phyloP scores from a whole-genome alignment of 768 basidiomycete genomes.

The Ramaria rubella region DNA sequence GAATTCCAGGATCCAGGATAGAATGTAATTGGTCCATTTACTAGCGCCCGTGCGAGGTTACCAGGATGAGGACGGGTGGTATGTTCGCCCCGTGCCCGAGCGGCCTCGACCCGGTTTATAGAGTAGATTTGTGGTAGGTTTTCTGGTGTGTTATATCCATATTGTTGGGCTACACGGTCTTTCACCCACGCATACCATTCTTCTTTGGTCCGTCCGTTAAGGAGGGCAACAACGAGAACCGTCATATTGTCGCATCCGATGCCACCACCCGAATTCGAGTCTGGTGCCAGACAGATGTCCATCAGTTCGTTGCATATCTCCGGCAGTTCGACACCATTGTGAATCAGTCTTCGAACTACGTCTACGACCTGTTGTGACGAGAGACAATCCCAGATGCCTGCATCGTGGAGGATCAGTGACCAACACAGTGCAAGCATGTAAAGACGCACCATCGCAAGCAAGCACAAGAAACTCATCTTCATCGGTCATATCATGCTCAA shows the following conservation, averaged over 20 bases:
- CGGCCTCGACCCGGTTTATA: constrained; percentile 34
- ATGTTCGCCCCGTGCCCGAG: background rate
- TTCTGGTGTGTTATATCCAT: constrained; percentile 75
- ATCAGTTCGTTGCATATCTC: constrained; percentile 89
- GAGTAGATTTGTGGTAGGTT: constrained; percentile 73
- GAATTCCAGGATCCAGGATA: constrained; percentile 27
- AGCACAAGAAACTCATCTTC: constrained; percentile 97
- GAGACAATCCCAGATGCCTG: constrained; percentile 96
- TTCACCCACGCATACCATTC: constrained; percentile 91
- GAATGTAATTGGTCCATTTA: constrained; percentile 62
- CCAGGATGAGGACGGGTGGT: constrained; percentile 17
- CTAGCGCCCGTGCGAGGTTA: constrained; percentile 54
- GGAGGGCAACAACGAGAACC: constrained; percentile 79
- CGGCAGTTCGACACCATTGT: constrained; percentile 68
- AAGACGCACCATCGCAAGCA: constrained; percentile 84
- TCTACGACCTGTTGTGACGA: constrained; percentile 90
- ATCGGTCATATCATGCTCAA: constrained; percentile 65
- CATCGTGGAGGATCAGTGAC: background rate
- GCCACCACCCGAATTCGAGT: constrained; percentile 82
- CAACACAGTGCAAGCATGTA: background rate
- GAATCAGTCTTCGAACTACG: constrained; percentile 74
- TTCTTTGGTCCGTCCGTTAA: constrained; percentile 80
- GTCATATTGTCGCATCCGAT: constrained; percentile 99
- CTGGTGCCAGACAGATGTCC: constrained; percentile 89
- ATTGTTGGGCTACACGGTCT: constrained; percentile 67